Conservation (phyloP, 345 rosid species). For the Limnanthes douglasii region DNA sequence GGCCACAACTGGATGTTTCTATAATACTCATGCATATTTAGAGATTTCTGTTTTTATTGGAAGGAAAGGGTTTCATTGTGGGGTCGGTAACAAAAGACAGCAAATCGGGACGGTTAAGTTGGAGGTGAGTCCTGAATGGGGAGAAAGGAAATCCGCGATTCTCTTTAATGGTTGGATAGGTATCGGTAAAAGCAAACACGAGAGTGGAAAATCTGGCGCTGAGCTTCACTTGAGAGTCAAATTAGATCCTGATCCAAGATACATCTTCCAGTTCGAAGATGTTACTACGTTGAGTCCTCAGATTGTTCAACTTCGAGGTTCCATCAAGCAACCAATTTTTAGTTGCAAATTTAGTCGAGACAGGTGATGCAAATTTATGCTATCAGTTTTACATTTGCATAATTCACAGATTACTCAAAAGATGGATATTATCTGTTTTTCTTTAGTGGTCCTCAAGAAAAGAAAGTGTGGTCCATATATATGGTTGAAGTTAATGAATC, state of each 20-base stretch:
- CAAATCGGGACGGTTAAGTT: constrained; percentile 70
- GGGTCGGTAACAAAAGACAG: constrained; percentile 65
- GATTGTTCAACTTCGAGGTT: constrained; percentile 87
- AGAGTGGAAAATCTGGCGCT: constrained; percentile 38
- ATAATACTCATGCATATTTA: constrained; percentile 43
- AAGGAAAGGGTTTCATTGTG: constrained; percentile 56
- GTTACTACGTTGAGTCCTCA: constrained; percentile 74
- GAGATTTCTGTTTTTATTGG: constrained; percentile 56
- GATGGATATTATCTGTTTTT: no score
- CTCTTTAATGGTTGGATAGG: constrained; percentile 87
- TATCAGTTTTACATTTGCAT: neutral
- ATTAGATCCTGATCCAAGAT: constrained; percentile 91
- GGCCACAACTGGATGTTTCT: constrained; percentile 68
- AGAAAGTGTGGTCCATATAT: constrained; percentile 1
- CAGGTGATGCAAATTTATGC: constrained; percentile 37
- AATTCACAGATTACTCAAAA: no score
- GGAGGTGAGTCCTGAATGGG: constrained; percentile 88
- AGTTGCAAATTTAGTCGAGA: constrained; percentile 90
- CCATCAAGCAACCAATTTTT: constrained; percentile 84
- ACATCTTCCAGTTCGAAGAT: constrained; percentile 90
- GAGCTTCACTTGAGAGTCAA: constrained; percentile 86
- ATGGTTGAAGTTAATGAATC: no score
- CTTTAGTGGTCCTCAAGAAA: neutral
- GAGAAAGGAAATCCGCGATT: constrained; percentile 51
- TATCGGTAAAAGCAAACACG: constrained; percentile 71